A percentile compares a stretch with the other conserved stretches of the same genome.
Evolutionary conservation across 2,329 filamentous ascomycete species (phyloP).

Genomic region (Aspergillus tamarii): DNA sequence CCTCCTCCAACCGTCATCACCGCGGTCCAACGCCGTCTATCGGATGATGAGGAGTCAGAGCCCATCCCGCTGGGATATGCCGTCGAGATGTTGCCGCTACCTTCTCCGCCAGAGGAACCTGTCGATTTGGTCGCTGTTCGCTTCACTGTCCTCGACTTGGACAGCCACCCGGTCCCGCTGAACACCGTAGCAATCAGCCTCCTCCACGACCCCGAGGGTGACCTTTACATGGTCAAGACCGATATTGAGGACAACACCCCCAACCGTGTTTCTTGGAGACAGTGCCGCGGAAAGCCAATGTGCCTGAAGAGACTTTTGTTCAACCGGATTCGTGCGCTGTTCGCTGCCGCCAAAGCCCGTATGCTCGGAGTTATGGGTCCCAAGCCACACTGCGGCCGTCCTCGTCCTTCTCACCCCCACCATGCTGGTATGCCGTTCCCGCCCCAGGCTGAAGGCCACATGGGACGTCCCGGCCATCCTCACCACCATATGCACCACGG

Average conservation of each 20-base stretch:
- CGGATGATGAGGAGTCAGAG: constrained; percentile 40
- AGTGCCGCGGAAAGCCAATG: constrained; percentile 45
- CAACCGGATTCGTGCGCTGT: constrained; percentile 42
- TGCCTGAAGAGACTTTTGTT: constrained; percentile 44
- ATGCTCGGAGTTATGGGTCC: constrained; percentile 34
- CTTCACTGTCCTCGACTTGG: constrained; percentile 51
- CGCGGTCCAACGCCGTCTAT: constrained; percentile 38
- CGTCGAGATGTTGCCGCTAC: constrained; percentile 42
- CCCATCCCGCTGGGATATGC: constrained; percentile 48
- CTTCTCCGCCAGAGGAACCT: constrained; percentile 33
- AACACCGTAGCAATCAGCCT: constrained; percentile 47
- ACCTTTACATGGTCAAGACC: constrained; percentile 42
- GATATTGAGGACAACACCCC: constrained; percentile 42
- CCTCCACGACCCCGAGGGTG: constrained; percentile 38
- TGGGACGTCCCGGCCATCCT: constrained; percentile 24
- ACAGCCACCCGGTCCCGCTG: constrained; percentile 47
- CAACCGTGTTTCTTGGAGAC: constrained; percentile 44
- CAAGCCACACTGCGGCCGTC: constrained; percentile 37
- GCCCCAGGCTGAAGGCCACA: constrained; percentile 18
- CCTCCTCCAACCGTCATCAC: constrained; percentile 34
- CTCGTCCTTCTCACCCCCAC: constrained; percentile 10
- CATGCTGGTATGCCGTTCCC: constrained; percentile 14
- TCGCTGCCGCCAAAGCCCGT: constrained; percentile 42
- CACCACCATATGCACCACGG: constrained; percentile 36
- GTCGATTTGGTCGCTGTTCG: constrained; percentile 42